Conservation (phyloP, 2,329 filamentous ascomycete species). For the Fusarium praegraminearum region DNA sequence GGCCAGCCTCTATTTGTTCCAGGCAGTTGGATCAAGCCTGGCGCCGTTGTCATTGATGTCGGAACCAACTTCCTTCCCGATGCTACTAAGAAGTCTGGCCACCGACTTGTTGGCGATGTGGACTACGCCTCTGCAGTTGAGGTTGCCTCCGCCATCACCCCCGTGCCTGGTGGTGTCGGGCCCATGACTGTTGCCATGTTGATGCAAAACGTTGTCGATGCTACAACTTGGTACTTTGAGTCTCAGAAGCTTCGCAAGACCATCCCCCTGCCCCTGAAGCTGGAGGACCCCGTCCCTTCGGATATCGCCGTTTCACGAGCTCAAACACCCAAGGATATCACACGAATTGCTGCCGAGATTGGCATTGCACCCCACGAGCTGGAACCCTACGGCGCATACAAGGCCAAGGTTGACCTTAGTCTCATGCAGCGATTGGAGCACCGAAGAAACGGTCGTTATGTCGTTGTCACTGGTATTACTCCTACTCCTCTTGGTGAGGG, state of each 20-base stretch:
- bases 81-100: slow-evolving; percentile 88
- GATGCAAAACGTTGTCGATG: slow-evolving; percentile 92
- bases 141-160: slow-evolving; percentile 93
- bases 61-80: slow-evolving; percentile 97
- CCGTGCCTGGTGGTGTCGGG: slow-evolving; percentile 94
- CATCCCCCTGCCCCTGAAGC: slow-evolving; percentile 83
- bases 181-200: slow-evolving; percentile 99
- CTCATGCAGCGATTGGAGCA: slow-evolving; percentile 87
- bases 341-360: slow-evolving; percentile 83
- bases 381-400: slow-evolving; percentile 94
- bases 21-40: slow-evolving; percentile 94
- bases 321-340: slow-evolving; percentile 93
- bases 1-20: slow-evolving; percentile 89
- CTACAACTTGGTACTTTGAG: slow-evolving; percentile 84
- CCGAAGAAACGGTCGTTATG: slow-evolving; percentile 88
- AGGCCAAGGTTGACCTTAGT: slow-evolving; percentile 91
- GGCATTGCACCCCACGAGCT: slow-evolving; percentile 90
- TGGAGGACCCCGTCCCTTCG: slow-evolving; percentile 86
- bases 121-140: slow-evolving; percentile 87
- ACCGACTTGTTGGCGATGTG: slow-evolving; percentile 93
- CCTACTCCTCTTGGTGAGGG: slow-evolving; percentile 96
- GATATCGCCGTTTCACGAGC: slow-evolving; percentile 92
- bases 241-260: slow-evolving; percentile 84
- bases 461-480: slow-evolving; percentile 95
- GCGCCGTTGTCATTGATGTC: slow-evolving; percentile 96